Conservation (phyloP, 2,329 filamentous ascomycete species). For the Berkeleyomyces rouxiae region DNA sequence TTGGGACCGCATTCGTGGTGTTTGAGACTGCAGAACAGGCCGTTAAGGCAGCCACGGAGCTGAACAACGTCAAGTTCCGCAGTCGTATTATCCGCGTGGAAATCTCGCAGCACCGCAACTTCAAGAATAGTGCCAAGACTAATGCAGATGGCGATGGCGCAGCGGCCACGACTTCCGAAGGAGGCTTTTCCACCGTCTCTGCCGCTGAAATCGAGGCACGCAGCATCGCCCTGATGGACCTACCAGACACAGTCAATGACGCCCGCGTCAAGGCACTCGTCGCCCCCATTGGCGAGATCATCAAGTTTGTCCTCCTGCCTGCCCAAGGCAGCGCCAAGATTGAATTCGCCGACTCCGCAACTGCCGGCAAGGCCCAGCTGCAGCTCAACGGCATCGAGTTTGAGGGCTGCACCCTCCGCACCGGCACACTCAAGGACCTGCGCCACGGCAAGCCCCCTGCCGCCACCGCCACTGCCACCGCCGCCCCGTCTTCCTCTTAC, state of each 20-base stretch:
- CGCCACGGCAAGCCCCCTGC: constrained; percentile 21
- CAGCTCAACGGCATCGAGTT: constrained; percentile 40
- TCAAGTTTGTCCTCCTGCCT: constrained; percentile 64
- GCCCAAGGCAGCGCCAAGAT: constrained; percentile 73
- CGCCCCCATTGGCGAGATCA: constrained; percentile 51
- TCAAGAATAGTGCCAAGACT: constrained; percentile 37
- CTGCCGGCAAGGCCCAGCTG: constrained; percentile 56
- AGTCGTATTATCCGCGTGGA: constrained; percentile 52
- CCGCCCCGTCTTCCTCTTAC: not conserved
- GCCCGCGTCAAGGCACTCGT: constrained; percentile 59
- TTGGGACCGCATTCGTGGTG: constrained; percentile 66
- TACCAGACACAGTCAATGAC: constrained; percentile 87
- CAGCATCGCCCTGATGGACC: constrained; percentile 65
- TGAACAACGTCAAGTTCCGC: constrained; percentile 56
- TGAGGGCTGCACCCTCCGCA: constrained; percentile 35
- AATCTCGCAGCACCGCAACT: constrained; percentile 37
- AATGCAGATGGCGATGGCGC: constrained; percentile 17
- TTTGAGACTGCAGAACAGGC: constrained; percentile 57
- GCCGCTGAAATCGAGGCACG: constrained; percentile 35
- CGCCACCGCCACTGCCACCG: not conserved
- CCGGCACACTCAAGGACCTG: constrained; percentile 37
- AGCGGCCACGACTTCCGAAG: constrained; percentile 2
- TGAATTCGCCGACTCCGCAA: constrained; percentile 55
- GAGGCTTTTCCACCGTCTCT: constrained; percentile 16
- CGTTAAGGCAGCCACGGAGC: constrained; percentile 44